Evolutionary conservation across 202 grass and related monocot species (phyloP), one percentile per base, ranked within the genome.

Genomic region (Cymbopogon flexuosus): DNA sequence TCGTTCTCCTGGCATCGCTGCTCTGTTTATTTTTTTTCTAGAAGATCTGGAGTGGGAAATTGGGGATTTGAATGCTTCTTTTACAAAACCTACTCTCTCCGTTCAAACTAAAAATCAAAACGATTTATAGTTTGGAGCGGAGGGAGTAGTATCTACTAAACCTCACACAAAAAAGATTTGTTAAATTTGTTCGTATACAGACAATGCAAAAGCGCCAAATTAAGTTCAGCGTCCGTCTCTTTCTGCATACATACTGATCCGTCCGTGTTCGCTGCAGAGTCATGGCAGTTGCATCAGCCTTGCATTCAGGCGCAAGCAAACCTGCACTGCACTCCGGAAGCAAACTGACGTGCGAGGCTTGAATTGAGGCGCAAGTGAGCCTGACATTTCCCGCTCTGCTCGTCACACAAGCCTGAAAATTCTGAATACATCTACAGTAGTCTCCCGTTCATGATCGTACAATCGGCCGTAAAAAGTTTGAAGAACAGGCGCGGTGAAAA

Each of bases 201-300:
- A 21, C 30, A 22, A 56, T 1, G 4, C 8, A 13, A 3, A 56
- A 73, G 10, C 43, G 9, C 29, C 27, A 27, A 27, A 27, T 12
- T 12, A 47, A 74, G 40, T 9, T 56, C 5, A 30, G 21, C 14
- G 14, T 42, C 49, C 13, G 22, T 80, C 47, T 68, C 16, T 41
- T 58, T 29, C 64, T 16, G 35, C 3, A 40, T n/a, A 79, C 47
- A 57, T 29, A 13, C 11, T 58, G 21, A 35, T 59, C 65, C 15
- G 64, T 42, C 18, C 52, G 15, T 42, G 22, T 14, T 42, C 36
- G 22, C 64, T 42, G 35, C 64, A 19, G 21, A 80, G 36, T 40
- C 37, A 19, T 30, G 65, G 33, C 27, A 4, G 77, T 69, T 79
- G 64, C 77, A 69, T 73, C 70, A 59, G 24, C 18, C 72, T 84